Percentiles rank a stretch among this genome's conserved stretches.
Conservation (phyloP, 495 filamentous ascomycete species). For the Penicillium ochrochloron region DNA sequence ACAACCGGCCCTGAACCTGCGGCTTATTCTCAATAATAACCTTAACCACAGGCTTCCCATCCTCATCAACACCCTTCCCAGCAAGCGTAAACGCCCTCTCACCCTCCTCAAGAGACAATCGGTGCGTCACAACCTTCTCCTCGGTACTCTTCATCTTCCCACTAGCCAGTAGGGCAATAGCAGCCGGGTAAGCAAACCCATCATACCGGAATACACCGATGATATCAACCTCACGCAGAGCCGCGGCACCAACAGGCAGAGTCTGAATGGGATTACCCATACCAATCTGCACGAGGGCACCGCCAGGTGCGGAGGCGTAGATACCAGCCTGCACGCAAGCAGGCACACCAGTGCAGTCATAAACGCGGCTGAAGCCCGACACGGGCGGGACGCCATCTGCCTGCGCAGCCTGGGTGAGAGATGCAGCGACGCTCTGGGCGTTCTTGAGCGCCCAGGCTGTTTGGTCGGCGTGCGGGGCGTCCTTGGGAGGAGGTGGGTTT, state of each 20-base stretch:
- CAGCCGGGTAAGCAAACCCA: conserved; percentile 77
- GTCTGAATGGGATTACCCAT: conserved; percentile 95
- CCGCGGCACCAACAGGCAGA: conserved; percentile 80
- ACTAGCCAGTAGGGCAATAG: conserved; percentile 71
- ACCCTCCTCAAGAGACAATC: conserved; percentile 66
- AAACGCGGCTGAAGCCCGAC: conserved; percentile 74
- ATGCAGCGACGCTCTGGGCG: conserved; percentile 50
- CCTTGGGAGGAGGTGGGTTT: conserved; percentile 38
- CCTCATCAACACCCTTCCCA: conserved; percentile 75
- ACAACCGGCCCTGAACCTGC: not conserved
- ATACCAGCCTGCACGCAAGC: conserved; percentile 85
- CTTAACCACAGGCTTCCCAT: conserved; percentile 81
- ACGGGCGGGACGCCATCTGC: conserved; percentile 32
- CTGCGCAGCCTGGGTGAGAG: conserved; percentile 46
- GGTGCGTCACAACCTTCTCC: conserved; percentile 76
- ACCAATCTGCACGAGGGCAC: conserved; percentile 84
- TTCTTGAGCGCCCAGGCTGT: conserved; percentile 42
- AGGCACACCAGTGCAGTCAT: conserved; percentile 92
- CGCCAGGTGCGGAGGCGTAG: conserved; percentile 78
- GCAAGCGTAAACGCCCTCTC: conserved; percentile 80
- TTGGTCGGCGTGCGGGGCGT: conserved; percentile 49
- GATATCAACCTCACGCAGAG: conserved; percentile 87
- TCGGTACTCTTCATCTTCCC: conserved; percentile 57
- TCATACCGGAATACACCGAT: conserved; percentile 92
- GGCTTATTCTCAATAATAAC: conserved; percentile 67